These are phyloP conservation scores for Diutina rugosa DNA, from an alignment of 1,139 yeast species.

Conservation along the genomic window DNA sequence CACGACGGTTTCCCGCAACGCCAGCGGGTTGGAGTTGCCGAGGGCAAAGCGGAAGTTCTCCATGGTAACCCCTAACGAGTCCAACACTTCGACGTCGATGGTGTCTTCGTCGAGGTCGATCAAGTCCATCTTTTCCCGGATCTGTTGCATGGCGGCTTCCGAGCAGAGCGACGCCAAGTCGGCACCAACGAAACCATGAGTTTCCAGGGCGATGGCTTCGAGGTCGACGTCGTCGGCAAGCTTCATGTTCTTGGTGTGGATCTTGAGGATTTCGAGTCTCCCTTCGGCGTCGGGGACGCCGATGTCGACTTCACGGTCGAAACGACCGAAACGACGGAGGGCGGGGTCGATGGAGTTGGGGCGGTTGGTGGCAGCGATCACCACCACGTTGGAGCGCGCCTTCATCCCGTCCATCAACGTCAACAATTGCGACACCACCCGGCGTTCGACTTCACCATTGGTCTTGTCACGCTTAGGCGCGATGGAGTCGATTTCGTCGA, in stretches of 20 bases:
- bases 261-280: conserved; percentile 86
- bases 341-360: conserved; percentile 99
- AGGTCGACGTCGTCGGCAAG: conserved; percentile 89
- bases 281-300: conserved; percentile 99
- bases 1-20: conserved; percentile 97
- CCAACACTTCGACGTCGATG: conserved; percentile 93
- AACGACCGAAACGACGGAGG: conserved; percentile 95
- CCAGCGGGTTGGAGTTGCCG: conserved; percentile 97
- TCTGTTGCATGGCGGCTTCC: conserved; percentile 91
- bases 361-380: conserved; percentile 81
- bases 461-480: conserved; percentile 99
- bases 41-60: conserved; percentile 96
- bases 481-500: conserved; percentile 96
- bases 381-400: conserved; percentile 93
- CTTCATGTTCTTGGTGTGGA: conserved; percentile 90
- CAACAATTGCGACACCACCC: conserved; percentile 94
- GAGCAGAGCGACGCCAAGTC: conserved; percentile 75
- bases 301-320: conserved; percentile 97
- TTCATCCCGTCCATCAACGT: conserved; percentile 99
- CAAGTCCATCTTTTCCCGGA: conserved; percentile 97
- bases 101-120: conserved; percentile 97
- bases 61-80: conserved; percentile 96
- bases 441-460: conserved; percentile 93
- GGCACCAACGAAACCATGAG: conserved; percentile 99
- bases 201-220: conserved; percentile 64